A percentile compares a stretch with the other conserved stretches of the same genome.
Evolutionary conservation across 106 monocot species (phyloP).

Genomic region (Triglochin maritima): DNA sequence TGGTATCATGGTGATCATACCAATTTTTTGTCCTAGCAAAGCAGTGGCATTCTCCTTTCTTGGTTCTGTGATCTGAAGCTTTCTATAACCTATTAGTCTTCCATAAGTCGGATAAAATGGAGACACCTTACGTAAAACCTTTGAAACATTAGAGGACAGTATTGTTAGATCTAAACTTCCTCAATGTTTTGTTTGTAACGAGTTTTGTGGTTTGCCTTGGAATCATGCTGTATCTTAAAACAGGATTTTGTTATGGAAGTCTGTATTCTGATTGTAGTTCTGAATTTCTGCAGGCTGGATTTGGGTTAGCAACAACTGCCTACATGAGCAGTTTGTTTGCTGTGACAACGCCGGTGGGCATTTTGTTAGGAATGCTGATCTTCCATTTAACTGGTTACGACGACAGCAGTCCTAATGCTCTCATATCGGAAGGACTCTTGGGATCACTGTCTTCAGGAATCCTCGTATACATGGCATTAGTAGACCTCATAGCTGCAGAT

Average conservation of each 20-base stretch:
- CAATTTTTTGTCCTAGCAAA: too few species aligned
- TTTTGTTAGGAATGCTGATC: slow-evolving; percentile 63
- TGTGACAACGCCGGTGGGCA: slow-evolving; percentile 73
- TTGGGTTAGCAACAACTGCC: slow-evolving; percentile 47
- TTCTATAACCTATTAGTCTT: too few species aligned
- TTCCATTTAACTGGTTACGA: slow-evolving; percentile 79
- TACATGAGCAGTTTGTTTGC: slow-evolving; percentile 94
- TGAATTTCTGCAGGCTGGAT: slow-evolving; percentile 56
- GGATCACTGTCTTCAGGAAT: slow-evolving; percentile 83
- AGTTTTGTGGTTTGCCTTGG: too few species aligned
- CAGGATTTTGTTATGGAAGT: neutral
- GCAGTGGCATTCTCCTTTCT: too few species aligned
- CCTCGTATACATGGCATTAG: slow-evolving; percentile 86
- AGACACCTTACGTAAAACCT: too few species aligned
- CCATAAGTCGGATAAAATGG: too few species aligned
- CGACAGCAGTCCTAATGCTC: slow-evolving; percentile 64
- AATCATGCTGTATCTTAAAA: too few species aligned
- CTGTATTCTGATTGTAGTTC: neutral
- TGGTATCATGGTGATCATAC: too few species aligned
- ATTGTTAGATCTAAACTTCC: too few species aligned
- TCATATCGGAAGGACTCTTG: slow-evolving; percentile 74
- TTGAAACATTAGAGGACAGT: too few species aligned
- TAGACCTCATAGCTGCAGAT: slow-evolving; percentile 79
- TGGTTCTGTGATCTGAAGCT: too few species aligned
- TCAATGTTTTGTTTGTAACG: too few species aligned